Evolutionary conservation across 352 stramenopile species (phyloP), one percentile per base, ranked within the genome.

Genomic region (Globisporangium middletonii): DNA sequence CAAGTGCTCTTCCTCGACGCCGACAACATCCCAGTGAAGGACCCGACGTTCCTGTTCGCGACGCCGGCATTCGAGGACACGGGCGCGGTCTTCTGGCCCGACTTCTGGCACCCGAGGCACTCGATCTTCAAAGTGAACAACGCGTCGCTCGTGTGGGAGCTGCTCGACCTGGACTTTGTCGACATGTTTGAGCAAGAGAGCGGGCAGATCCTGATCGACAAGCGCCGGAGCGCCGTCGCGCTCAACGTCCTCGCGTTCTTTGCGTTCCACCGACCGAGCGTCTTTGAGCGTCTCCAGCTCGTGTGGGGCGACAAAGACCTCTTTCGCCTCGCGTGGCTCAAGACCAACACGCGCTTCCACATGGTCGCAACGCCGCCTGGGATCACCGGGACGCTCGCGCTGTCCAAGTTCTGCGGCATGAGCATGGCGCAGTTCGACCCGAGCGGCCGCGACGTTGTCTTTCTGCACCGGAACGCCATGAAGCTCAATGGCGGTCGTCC

Each of bases 181-280:
- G 64, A 83, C 65, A 86, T 84, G 76, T 87, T 87, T 45, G 76
- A 88, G 55, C 78, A 88, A 65, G 79, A 89, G 47, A 86, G 75
- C 37, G 79, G 76, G 0, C 79, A 89, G 47, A 19, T 89, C 12
- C 53, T 86, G 9, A 72, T 89, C 23, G 63, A 86, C 44, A 66
- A 71, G 48, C 52, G 55, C 18, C 69, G 57, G n/a, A 68, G 75
- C 50, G 52, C 64, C n/a, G 61, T 57, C 0, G 52, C 76, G 4
- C 43, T 83, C 13, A 55, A 74, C 6, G 50, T 71, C 12, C 65
- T 75, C 3, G 60, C 68, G 53, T 53, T 76, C 12, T 79, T 82
- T 46, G 68, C 59, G 23, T 80, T 83, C 46, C 66, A 76, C 27
- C 50, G 67, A 6, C 76, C 76, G 3, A 77, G 65, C 26, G 19